These are phyloP conservation scores for Colletotrichum musae DNA, from an alignment of 2,329 filamentous ascomycete genomes.

Conservation along the genomic window DNA sequence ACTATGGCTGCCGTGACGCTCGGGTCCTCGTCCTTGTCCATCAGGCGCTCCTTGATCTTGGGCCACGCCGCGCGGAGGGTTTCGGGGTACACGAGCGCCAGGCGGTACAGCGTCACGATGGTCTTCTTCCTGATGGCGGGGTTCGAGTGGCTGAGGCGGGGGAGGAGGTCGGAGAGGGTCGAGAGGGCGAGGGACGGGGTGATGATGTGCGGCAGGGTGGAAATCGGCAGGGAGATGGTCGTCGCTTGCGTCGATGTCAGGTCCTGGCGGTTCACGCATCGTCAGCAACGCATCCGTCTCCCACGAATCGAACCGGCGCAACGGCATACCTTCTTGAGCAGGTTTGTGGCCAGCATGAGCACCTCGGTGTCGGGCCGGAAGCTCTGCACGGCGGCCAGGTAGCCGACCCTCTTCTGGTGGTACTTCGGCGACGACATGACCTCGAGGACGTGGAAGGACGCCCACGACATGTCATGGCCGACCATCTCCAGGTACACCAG, in stretches of 20 bases:
- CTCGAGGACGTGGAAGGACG: conserved; percentile 96
- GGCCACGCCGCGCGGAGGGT: conserved; percentile 94
- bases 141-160: conserved; percentile 88
- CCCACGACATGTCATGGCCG: conserved; percentile 99
- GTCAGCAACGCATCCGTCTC: conserved; percentile 5
- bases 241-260: conserved; percentile 79
- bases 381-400: conserved; percentile 94
- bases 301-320: not conserved
- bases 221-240: conserved; percentile 87
- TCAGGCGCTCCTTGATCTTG: conserved; percentile 93
- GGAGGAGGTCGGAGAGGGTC: conserved; percentile 86
- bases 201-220: conserved; percentile 93
- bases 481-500: conserved; percentile 99
- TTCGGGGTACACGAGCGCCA: conserved; percentile 97
- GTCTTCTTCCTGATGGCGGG: conserved; percentile 94
- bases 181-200: conserved; percentile 94
- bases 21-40: conserved; percentile 90
- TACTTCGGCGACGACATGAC: conserved; percentile 98
- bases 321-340: conserved; percentile 85
- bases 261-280: conserved; percentile 66
- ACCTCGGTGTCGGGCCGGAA: conserved; percentile 97
- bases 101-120: conserved; percentile 91
- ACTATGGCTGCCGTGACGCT: conserved; percentile 97
- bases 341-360: conserved; percentile 95
- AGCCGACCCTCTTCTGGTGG: conserved; percentile 94